Base-by-base conservation (phyloP, 768 basidiomycete species). In the Kwoniella dendrophila region DNA sequence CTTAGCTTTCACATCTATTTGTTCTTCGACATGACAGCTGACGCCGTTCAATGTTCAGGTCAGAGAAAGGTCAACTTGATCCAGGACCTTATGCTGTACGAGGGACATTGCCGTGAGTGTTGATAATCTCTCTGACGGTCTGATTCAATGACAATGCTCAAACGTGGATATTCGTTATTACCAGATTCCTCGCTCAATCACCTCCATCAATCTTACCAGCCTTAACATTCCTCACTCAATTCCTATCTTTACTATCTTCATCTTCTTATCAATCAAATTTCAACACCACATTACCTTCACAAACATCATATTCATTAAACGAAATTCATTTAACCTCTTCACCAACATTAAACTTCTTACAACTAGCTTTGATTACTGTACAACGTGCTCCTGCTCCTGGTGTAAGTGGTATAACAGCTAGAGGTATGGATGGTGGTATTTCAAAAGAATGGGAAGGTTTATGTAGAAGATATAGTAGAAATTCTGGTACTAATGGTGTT, bases 171-270 rank as follows among this genome's bases (percentile, higher is more conserved):
- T 11, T 10, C 22, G 36, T 38, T 43, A n/a, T 14, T 4, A n/a
- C n/a, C 68, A 80, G 79, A 24, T 80, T 77, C 75, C 73, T 81
- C 40, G 90, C 90, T 71, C 82, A 93, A 24, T 85, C 84, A 64
- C 90, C 92, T 55, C 90, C 91, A 16, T 92, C 92, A 66, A 88
- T 99, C 72, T 85, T 92, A n/a, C 90, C 90, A 3, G 90, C 95
- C 3, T 86, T 86, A n/a, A 86, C 88, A n/a, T 96, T 97, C 83
- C 87, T 95, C 75, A 82, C 84, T n/a, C 85, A 87, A 50, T 92
- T 89, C 77, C 83, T 88, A 49, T 83, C 87, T 51, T 84, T 85
- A 59, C 80, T 90, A 5, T 82, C 87, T 47, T 73, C 82, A 20
- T 12, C 63, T 18, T 53, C 50, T 20, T 59, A 43, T 33, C 78